Conservation (phyloP, 1,284 basidiomycete species). For the Rhodotorula sp. region DNA sequence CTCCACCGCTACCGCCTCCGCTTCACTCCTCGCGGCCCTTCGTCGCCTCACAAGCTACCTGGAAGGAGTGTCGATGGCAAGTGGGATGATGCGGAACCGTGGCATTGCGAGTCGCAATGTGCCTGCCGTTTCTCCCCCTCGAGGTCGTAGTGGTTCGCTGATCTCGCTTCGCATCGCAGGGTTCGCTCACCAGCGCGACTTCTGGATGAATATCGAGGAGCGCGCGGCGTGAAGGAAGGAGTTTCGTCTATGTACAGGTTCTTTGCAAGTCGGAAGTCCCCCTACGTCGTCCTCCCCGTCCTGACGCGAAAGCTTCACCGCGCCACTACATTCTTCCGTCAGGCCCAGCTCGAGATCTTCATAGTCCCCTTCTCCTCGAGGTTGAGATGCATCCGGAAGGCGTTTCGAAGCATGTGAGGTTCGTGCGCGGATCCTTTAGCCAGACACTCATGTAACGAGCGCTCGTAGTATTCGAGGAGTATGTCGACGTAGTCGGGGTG, state of each 20-base stretch:
- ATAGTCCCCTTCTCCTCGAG: conserved; percentile 41
- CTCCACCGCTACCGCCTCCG: conserved; percentile 3
- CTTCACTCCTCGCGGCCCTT: not conserved
- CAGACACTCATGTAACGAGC: conserved; percentile 55
- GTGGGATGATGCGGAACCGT: conserved; percentile 2
- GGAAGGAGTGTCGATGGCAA: not conserved
- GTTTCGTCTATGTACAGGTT: no score
- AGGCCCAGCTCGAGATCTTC: conserved; percentile 39
- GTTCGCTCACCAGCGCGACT: conserved; percentile 13
- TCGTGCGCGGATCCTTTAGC: conserved; percentile 55
- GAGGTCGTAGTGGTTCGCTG: not conserved
- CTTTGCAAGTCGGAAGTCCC: no score
- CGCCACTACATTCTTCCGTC: not conserved
- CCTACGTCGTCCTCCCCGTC: no score
- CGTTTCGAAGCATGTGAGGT: conserved; percentile 55
- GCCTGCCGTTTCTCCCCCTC: not conserved
- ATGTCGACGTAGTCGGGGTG: conserved; percentile 57
- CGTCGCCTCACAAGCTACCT: conserved; percentile 4
- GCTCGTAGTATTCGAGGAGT: conserved; percentile 57
- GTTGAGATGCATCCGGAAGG: conserved; percentile 32
- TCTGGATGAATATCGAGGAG: conserved; percentile 1
- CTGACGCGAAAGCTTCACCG: not conserved
- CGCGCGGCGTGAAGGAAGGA: not conserved
- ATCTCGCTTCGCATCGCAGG: not conserved
- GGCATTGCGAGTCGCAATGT: conserved; percentile 13